Percentiles rank a stretch among this genome's conserved stretches.
Conservation (phyloP, 257 asterid species). For the Fraxinus cuspidata region DNA sequence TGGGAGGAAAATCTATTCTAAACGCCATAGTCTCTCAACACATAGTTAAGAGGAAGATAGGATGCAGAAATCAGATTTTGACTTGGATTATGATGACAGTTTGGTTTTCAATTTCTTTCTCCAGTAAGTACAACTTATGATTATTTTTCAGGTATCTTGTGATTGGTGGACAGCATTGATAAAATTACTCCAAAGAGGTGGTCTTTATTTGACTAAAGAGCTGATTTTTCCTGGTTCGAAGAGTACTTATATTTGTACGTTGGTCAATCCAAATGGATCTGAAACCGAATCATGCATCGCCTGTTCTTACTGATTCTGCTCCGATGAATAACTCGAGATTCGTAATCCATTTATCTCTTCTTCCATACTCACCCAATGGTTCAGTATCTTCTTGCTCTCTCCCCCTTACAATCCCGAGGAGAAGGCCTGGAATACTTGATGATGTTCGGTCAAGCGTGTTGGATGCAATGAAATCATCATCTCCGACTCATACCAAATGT, state of each 20-base stretch:
- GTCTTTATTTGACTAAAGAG: conserved; percentile 40
- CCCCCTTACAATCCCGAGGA: conserved; percentile 74
- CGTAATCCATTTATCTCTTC: conserved; percentile 62
- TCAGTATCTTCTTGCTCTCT: conserved; percentile 60
- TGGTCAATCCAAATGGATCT: conserved; percentile 59
- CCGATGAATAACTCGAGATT: conserved; percentile 65
- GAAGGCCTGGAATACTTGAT: conserved; percentile 64
- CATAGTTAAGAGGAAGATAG: no score
- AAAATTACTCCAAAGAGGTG: conserved; percentile 42
- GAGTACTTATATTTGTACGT: conserved; percentile 7
- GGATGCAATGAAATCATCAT: conserved; percentile 91
- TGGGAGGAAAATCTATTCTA: no score
- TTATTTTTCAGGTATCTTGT: conserved; percentile 34
- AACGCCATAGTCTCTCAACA: no score
- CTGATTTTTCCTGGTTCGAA: conserved; percentile 30
- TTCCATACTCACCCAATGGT: conserved; percentile 62
- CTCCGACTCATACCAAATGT: conserved; percentile 76
- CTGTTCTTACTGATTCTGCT: conserved; percentile 74
- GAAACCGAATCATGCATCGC: conserved; percentile 65
- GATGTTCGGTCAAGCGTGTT: conserved; percentile 69
- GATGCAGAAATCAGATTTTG: no score
- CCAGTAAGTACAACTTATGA: not conserved
- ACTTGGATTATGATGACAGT: no score
- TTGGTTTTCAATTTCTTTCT: no score
- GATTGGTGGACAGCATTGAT: conserved; percentile 46